Evolutionary conservation across 2,329 filamentous ascomycete genomes (phyloP).

Genomic region (Fusarium sp.): DNA sequence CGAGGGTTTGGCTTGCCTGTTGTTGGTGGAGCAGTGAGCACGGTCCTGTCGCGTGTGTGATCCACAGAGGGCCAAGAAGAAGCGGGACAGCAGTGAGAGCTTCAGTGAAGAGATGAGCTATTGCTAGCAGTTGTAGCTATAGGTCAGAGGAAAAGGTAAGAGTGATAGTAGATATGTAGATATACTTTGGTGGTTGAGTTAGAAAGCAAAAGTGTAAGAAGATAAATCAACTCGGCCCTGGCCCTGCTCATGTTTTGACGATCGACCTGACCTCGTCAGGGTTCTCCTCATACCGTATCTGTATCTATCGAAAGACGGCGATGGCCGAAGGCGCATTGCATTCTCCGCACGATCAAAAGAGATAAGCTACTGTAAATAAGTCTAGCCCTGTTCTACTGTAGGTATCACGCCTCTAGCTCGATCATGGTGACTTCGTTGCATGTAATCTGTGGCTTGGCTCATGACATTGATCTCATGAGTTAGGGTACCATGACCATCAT

Average conservation of each 20-base stretch:
- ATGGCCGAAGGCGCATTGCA: conserved; percentile 18
- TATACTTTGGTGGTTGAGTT: not conserved
- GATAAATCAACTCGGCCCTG: conserved; percentile 13
- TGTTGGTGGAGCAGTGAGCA: conserved; percentile 39
- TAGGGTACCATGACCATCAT: conserved; percentile 9
- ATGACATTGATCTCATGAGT: conserved; percentile 16
- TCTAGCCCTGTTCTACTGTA: conserved; percentile 34
- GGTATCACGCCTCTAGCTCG: conserved; percentile 36
- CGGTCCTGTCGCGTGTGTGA: conserved; percentile 36
- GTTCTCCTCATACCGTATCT: conserved; percentile 35
- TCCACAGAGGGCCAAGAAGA: conserved; percentile 33
- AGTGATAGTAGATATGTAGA: not conserved
- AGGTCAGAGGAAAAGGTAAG: not conserved
- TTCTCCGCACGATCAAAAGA: conserved; percentile 38
- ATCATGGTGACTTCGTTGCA: conserved; percentile 22
- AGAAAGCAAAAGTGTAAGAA: conserved; percentile 6
- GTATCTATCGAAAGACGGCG: conserved; percentile 32
- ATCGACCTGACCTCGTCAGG: conserved; percentile 27
- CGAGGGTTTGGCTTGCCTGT: conserved; percentile 32
- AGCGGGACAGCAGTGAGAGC: conserved; percentile 26
- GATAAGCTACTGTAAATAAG: conserved; percentile 35
- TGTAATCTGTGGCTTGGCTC: conserved; percentile 33
- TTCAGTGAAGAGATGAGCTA: conserved; percentile 13
- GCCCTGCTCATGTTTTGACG: conserved; percentile 30
- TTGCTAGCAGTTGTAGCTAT: not conserved